Percentiles rank a stretch among this genome's conserved stretches.
Conservation (phyloP, 345 rosid genomes). For the Atalantia buxifolia region DNA sequence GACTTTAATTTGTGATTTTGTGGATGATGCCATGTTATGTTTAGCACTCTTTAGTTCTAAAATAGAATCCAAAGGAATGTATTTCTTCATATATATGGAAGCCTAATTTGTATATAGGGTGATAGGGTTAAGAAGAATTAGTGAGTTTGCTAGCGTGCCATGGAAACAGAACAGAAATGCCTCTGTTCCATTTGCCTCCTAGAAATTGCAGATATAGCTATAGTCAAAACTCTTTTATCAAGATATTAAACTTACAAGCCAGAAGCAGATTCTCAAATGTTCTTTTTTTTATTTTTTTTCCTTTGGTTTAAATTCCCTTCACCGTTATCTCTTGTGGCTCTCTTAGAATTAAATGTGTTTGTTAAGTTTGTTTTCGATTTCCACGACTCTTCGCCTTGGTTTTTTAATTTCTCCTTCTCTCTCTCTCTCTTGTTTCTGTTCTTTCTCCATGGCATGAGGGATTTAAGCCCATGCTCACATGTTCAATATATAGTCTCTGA, state of each 20-base stretch:
- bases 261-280: neutral
- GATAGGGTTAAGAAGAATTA: neutral
- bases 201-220: neutral
- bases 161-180: neutral
- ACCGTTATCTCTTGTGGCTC: neutral
- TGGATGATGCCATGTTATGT: neutral
- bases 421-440: conserved; percentile 4
- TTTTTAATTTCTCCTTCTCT: conserved; percentile 11
- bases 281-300: no score
- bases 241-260: neutral
- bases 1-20: neutral
- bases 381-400: conserved; percentile 7
- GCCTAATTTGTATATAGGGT: neutral
- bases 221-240: no score
- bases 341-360: conserved; percentile 18
- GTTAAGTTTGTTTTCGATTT: conserved; percentile 17
- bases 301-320: neutral
- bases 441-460: conserved; percentile 29
- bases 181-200: neutral
- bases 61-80: neutral
- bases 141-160: neutral
- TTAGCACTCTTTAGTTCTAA: neutral
- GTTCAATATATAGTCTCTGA: conserved; percentile 21
- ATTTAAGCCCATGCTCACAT: conserved; percentile 34
- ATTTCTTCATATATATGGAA: neutral